A percentile compares a stretch with the other conserved stretches of the same genome.
phyloP scores from a whole-genome alignment of 768 basidiomycete species.

The Lactarius sp. region DNA sequence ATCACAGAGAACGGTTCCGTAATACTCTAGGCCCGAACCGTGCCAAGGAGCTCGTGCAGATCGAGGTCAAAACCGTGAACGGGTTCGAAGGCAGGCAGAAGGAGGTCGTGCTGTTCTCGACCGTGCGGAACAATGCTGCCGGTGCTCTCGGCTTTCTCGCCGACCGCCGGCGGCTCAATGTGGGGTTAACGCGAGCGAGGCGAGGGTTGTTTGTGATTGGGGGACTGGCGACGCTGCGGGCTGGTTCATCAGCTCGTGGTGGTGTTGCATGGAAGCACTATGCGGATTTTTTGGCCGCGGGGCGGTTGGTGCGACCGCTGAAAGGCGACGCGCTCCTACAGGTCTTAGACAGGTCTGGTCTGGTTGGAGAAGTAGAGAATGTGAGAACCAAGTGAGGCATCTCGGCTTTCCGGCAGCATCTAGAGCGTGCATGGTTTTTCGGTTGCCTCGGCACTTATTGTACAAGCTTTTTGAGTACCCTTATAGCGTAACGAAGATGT shows the following conservation, averaged over 20 bases:
- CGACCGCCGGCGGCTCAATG: slow-evolving; percentile 81
- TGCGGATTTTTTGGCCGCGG: slow-evolving; percentile 48
- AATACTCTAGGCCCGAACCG: slow-evolving; percentile 60
- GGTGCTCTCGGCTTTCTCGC: slow-evolving; percentile 87
- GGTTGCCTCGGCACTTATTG: too few species aligned
- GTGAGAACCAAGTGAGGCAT: not conserved
- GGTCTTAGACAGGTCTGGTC: slow-evolving; percentile 12
- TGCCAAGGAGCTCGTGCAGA: slow-evolving; percentile 53
- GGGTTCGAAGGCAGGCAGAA: slow-evolving; percentile 95
- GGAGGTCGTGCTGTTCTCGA: slow-evolving; percentile 87
- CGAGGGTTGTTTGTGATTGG: slow-evolving; percentile 81
- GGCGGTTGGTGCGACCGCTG: slow-evolving; percentile 49
- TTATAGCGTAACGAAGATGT: not conserved
- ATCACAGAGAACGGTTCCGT: slow-evolving; percentile 50
- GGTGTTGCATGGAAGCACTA: slow-evolving; percentile 54
- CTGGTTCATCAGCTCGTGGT: slow-evolving; percentile 35
- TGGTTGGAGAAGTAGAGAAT: not conserved
- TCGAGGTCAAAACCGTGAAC: slow-evolving; percentile 92
- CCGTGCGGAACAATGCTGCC: slow-evolving; percentile 73
- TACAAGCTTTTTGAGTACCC: not conserved
- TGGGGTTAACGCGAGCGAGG: slow-evolving; percentile 85
- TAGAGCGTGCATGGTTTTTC: too few species aligned
- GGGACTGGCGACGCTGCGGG: slow-evolving; percentile 57
- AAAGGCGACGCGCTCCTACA: slow-evolving; percentile 32
- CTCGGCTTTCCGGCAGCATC: not conserved